Evolutionary conservation across 805 yeast species (phyloP), one percentile per base, ranked within the genome.

Genomic region (Myxozyma nipponensis): DNA sequence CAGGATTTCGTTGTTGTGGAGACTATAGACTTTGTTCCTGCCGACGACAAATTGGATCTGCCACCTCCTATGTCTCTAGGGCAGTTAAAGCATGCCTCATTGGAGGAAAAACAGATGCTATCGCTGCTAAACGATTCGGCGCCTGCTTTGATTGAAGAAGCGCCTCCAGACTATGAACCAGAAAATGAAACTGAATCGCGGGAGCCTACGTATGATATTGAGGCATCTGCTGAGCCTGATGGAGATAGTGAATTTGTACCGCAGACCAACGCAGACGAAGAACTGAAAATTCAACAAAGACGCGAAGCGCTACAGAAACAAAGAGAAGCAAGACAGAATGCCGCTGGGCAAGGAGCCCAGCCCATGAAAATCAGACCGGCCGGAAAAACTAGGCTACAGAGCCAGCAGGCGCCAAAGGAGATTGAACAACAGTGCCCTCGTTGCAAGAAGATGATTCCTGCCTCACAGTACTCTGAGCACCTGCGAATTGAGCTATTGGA

Each of bases 1-100:
- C 82, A 82, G 49, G 86, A 85, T 55, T 91, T 90, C 63, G 72
- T 75, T 1, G 72, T 86, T 17, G 83, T 86, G 5, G 87, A 82
- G 44, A 79, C 83, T 1, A 72, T 89, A 13, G 80, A 75, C 43
- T 83, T 88, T 57, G 78, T 78, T 15, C 81, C 79, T 1, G 66
- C 78, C 4, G 89, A 83, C 64, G 72, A 75, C 52, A 77, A 75
- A 9, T 74, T 78, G 3, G 83, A 80, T 44, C 68, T 82, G 44
- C 68, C 72, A 3, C 61, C 63, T 10, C 72, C 95, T 0, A 63
- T 84, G 44, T 70, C 74, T 2, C 69, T 83, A 41, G 74, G 78
- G 6, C 84, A 82, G 28, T 67, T 86, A 19, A 77, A 84, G 57
- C 77, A 74, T 56, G 71, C 91, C 43, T 77, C 87, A 1, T 69